Evolutionary conservation across 495 filamentous ascomycete species (phyloP), one percentile per base, ranked within the genome.

Genomic region (Talaromyces liani): DNA sequence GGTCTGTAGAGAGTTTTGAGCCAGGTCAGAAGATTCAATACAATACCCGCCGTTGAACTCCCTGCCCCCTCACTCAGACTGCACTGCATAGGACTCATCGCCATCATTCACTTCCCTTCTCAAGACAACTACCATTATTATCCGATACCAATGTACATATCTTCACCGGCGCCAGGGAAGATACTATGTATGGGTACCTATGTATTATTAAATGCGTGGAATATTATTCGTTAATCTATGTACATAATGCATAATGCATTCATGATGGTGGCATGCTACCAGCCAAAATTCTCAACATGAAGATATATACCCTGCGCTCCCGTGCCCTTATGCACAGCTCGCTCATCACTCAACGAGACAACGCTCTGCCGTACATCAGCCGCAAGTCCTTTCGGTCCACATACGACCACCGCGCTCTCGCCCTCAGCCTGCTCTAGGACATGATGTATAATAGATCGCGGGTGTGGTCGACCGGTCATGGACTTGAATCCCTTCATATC

Each of bases 241-340:
- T 20, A 54, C 24, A 20, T 54, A 22, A 22, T 20, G n/a, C 18
- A 54, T 57, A 27, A 57, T n/a, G 16, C 14, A n/a, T n/a, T n/a
- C n/a, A n/a, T 27, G 14, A 57, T 36, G 31, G 36, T 14, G 27
- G 27, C 27, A 27, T 33, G 22, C 67, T 65, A 79, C 60, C 69
- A 75, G 2, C 68, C 73, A 61, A 77, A 79, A 22, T 68, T 71
- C 63, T 81, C 78, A 14, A 74, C 71, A 71, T 83, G 79, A 33
- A 85, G 65, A 66, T 80, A 84, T 6, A 88, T 77, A 0, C 92
- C 92, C 71, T 94, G 90, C 9, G 92, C 92, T 2, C 90, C 92
- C 0, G 90, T 94, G 8, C 92, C 92, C 69, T 96, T 96, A 67
- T 96, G 91, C 39, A 96, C 89, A 0, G 90, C 92, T 59, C 93